phyloP scores from a whole-genome alignment of 1,284 basidiomycete species.

The Coniophora puteana region DNA sequence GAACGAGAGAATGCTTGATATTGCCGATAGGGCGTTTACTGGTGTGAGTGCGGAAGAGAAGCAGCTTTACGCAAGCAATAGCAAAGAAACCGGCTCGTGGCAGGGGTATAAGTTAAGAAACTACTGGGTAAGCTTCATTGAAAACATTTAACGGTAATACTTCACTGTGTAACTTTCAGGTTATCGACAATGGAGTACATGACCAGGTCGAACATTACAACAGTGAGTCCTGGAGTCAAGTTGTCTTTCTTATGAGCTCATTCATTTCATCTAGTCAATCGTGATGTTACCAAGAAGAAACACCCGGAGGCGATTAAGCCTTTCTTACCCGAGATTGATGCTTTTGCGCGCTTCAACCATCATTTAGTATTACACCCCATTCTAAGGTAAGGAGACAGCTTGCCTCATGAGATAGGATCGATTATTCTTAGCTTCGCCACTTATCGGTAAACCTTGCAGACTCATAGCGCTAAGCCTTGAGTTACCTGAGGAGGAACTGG shows the following conservation, averaged over 20 bases:
- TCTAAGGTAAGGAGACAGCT: slow-evolving; percentile 33
- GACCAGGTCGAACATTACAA: slow-evolving; percentile 61
- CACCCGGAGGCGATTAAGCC: slow-evolving; percentile 50
- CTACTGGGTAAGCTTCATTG: slow-evolving; percentile 43
- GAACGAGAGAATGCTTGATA: slow-evolving; percentile 57
- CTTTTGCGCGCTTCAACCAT: slow-evolving; percentile 49
- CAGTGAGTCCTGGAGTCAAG: slow-evolving; percentile 29
- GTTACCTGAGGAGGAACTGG: slow-evolving; percentile 53
- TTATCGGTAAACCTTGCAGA: slow-evolving; percentile 24
- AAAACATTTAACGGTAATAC: slow-evolving; percentile 19
- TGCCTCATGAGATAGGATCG: neutral
- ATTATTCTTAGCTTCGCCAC: neutral
- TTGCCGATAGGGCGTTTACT: slow-evolving; percentile 58
- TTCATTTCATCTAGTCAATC: slow-evolving; percentile 36
- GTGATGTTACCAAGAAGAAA: slow-evolving; percentile 37
- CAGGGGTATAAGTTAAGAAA: slow-evolving; percentile 57
- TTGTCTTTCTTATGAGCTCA: neutral
- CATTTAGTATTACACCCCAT: slow-evolving; percentile 46
- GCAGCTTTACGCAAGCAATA: slow-evolving; percentile 41
- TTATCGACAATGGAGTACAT: slow-evolving; percentile 49
- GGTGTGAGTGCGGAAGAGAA: slow-evolving; percentile 56
- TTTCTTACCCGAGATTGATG: slow-evolving; percentile 54
- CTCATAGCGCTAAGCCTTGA: slow-evolving; percentile 56
- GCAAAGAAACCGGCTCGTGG: slow-evolving; percentile 49
- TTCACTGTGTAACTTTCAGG: slow-evolving; percentile 28